Base-by-base conservation (phyloP, 768 basidiomycete genomes). In the Lentinula sp. region DNA sequence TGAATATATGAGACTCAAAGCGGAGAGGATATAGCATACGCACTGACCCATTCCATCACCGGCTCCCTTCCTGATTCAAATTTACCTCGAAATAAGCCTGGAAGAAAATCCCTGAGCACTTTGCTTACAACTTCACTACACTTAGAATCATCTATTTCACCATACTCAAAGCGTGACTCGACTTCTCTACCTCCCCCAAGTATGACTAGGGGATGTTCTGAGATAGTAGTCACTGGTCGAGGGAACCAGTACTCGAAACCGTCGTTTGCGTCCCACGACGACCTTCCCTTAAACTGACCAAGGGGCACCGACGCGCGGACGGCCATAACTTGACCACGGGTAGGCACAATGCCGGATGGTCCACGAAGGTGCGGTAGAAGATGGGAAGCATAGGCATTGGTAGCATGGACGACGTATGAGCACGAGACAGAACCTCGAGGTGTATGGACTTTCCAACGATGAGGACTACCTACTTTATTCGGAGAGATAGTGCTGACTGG, bases 181-280 rank as follows among this genome's bases (percentile, higher is more conserved):
- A 68, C 67, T 50, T 82, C 79, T 16, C 90, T 76, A 8, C 75
- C 88, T 6, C 91, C 93, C 7, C 92, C 92, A 0, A 95, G 70
- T 46, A 93, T 85, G 42, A 93, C 73, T 21, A 91, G 71, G 0
- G 89, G 87, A 4, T 71, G 68, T 8, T 69, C 68, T 7, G 34
- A 61, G 61, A 49, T 61, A 57, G 39, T 43, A 10, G 67, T 62
- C 43, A 78, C 58, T 0, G 84, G 84, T 13, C 91, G 79, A n/a
- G 89, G 86, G 68, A 94, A 92, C 88, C 89, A 93, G 69, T 93
- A 94, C 65, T 91, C 87, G 66, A 75, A 80, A 0, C 82, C 83
- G 63, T 81, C 75, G 68, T 75, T 76, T 60, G 73, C 82, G 62
- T 63, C 74, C 84, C 83, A 86, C 2, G 80, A 72, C 45, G 69